Conservation (phyloP, 2,329 filamentous ascomycete species). For the Fusarium foetens region DNA sequence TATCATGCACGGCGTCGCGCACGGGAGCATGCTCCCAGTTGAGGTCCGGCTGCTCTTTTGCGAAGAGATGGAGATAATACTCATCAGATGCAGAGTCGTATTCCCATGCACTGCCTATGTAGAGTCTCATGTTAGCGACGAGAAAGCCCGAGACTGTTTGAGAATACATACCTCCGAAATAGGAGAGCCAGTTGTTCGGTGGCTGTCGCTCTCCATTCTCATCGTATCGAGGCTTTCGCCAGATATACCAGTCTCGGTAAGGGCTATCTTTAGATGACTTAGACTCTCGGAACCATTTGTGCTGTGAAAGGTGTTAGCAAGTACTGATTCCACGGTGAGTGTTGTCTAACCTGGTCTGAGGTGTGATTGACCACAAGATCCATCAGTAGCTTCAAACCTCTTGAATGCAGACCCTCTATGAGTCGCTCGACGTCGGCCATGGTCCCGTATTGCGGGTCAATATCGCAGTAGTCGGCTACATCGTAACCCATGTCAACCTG, state of each 20-base stretch:
- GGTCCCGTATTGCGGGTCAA: constrained; percentile 74
- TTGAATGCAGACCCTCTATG: constrained; percentile 66
- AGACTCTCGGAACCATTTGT: constrained; percentile 68
- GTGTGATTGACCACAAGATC: constrained; percentile 84
- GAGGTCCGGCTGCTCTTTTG: constrained; percentile 76
- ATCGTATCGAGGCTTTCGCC: constrained; percentile 58
- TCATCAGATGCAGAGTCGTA: constrained; percentile 61
- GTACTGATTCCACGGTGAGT: no score
- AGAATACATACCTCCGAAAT: constrained; percentile 56
- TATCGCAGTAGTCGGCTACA: constrained; percentile 72
- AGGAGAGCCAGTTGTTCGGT: constrained; percentile 75
- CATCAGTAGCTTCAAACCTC: constrained; percentile 75
- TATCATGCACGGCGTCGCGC: constrained; percentile 72
- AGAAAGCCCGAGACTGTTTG: constrained; percentile 59
- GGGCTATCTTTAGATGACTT: constrained; percentile 65
- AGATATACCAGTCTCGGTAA: constrained; percentile 73
- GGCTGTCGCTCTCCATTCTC: constrained; percentile 67
- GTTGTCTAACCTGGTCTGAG: constrained; percentile 50
- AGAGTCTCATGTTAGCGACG: constrained; percentile 47
- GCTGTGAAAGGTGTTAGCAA: background rate
- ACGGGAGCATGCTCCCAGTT: constrained; percentile 79
- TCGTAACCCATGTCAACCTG: constrained; percentile 79
- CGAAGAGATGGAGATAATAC: constrained; percentile 78
- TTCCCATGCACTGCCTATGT: constrained; percentile 30
- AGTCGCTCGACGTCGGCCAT: constrained; percentile 71